A percentile compares a stretch with the other conserved stretches of the same genome.
Conservation (phyloP, 2,329 filamentous ascomycete genomes). For the Penicillium sp. region DNA sequence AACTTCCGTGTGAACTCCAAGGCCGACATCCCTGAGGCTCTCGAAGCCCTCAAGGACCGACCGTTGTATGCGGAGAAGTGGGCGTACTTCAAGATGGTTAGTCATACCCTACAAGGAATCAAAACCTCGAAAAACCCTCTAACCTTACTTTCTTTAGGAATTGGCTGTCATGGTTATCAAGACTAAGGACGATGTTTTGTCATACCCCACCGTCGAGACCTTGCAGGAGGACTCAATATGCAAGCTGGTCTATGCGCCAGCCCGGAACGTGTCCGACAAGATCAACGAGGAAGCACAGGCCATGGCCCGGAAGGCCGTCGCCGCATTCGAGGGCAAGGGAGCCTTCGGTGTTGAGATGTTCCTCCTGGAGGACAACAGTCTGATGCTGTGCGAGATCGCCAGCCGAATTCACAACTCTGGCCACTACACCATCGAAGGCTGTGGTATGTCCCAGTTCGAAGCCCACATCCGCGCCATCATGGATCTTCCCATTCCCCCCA, state of each 20-base stretch:
- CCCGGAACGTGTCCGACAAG: constrained; percentile 64
- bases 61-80: constrained; percentile 88
- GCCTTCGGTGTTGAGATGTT: constrained; percentile 98
- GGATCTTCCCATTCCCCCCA: constrained; percentile 61
- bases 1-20: constrained; percentile 65
- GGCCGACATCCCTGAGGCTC: constrained; percentile 63
- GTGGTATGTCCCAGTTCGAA: constrained; percentile 86
- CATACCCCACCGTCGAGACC: constrained; percentile 91
- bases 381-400: constrained; percentile 85
- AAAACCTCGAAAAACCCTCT: not conserved
- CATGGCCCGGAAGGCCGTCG: constrained; percentile 76
- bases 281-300: constrained; percentile 68
- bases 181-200: constrained; percentile 70
- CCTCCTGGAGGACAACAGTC: constrained; percentile 67
- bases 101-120: constrained; percentile 1
- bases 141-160: constrained; percentile 51
- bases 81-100: constrained; percentile 71
- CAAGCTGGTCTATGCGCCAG: constrained; percentile 86
- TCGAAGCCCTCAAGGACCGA: constrained; percentile 66
- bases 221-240: constrained; percentile 95
- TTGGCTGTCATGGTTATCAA: constrained; percentile 93
- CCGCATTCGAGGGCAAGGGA: constrained; percentile 80
- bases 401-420: constrained; percentile 87
- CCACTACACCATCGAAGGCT: constrained; percentile 92
- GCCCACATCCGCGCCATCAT: constrained; percentile 85